These are phyloP conservation scores for Oryza officinalis DNA, from an alignment of 176 grass and related monocot genomes.

Conservation along the genomic window DNA sequence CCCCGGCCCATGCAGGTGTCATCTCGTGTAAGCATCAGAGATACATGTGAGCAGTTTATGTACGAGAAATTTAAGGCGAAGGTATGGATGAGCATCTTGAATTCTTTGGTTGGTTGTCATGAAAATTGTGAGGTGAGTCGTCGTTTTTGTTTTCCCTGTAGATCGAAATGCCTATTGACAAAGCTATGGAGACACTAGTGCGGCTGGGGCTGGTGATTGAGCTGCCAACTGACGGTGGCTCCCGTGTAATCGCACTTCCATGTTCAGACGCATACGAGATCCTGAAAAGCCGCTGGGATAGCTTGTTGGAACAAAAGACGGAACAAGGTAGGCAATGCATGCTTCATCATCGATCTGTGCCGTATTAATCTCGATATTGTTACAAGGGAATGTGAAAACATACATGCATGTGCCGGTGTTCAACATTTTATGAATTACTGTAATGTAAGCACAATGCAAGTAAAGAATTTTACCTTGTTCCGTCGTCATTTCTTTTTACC, in stretches of 20 bases:
- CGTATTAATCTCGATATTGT: background rate
- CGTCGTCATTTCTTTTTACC: background rate
- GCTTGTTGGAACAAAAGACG: slow-evolving; percentile 53
- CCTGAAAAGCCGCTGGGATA: slow-evolving; percentile 67
- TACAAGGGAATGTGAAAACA: background rate
- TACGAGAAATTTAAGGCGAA: slow-evolving; percentile 79
- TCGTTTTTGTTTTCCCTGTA: slow-evolving; percentile 5
- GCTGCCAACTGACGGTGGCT: slow-evolving; percentile 36
- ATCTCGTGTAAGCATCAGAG: slow-evolving; percentile 60
- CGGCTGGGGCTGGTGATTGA: slow-evolving; percentile 73
- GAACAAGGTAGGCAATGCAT: no score
- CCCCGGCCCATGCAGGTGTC: slow-evolving; percentile 54
- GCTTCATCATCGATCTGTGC: no score
- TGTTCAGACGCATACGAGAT: slow-evolving; percentile 63
- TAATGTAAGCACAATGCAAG: background rate
- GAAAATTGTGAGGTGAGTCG: background rate
- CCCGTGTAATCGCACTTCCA: slow-evolving; percentile 49
- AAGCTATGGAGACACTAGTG: slow-evolving; percentile 75
- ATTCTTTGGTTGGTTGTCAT: background rate
- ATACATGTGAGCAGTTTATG: slow-evolving; percentile 69
- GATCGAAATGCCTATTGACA: slow-evolving; percentile 96
- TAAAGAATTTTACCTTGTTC: background rate
- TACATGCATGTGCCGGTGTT: background rate
- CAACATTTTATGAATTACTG: background rate
- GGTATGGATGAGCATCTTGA: slow-evolving; percentile 33